Evolutionary conservation across 2,329 filamentous ascomycete genomes (phyloP), one percentile per base, ranked within the genome.

Genomic region (Sporothrix protearum): DNA sequence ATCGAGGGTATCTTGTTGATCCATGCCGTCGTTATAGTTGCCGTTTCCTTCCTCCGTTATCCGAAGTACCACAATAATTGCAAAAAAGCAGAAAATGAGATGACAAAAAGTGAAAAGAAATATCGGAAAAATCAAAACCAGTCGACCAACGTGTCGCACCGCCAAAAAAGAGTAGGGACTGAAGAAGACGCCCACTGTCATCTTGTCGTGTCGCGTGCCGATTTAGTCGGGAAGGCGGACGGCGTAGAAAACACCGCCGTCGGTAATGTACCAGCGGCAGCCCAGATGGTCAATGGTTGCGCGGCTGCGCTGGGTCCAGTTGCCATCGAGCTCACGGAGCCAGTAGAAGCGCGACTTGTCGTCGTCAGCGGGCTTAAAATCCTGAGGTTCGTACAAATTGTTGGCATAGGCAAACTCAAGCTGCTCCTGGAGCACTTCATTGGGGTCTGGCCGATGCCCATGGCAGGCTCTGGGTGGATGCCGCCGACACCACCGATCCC

Each of bases 311-410:
- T 88, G 83, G 47, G 84, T 85, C 85, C 85, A 90, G 72, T 85
- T 83, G 67, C 86, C 85, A 78, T 90, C 87, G 75, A 86, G 79
- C 80, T 90, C 87, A 71, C 87, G 85, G 76, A 86, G 83, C 81
- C 84, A 87, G 80, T 90, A 91, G 81, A 87, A 85, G 73, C 87
- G 86, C 59, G 82, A 83, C 51, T 85, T 84, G 78, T 89, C 85
- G 74, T 88, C 84, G 76, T 90, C 88, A 25, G 84, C 83, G 1
- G 88, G 88, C 79, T 88, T 87, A 77, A 89, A 88, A 75, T 89
- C 87, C 81, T 90, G 87, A 19, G 86, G 84, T 78, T 87, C 84
- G 74, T 85, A 83, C 75, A 85, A 80, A 75, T 82, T 81, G 78
- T 85, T 85, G 74, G 80, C 78, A 73, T 83, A 77, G n/a, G 85